Base-by-base conservation (phyloP, 306 rosid species). In the Glycyrrhiza uralensis region DNA sequence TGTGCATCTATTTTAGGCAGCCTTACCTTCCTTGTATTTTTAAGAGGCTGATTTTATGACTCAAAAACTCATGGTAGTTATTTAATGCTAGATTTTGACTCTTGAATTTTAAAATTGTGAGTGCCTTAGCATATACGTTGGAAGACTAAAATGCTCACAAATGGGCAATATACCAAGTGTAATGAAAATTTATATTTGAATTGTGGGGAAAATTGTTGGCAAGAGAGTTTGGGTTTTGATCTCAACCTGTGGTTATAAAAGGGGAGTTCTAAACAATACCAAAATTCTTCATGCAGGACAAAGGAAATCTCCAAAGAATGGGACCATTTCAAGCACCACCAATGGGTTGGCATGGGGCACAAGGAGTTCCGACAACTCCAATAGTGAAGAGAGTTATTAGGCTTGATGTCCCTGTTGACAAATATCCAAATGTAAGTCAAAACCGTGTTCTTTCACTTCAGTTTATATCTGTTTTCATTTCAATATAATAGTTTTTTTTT, bases 401-500 rank as follows among this genome's bases (percentile, higher is more conserved):
- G 82, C 92, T 89, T 67, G 98, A 92, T 60, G 91, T 92, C 71
- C 98, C 98, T 1, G 91, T 85, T 3, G 96, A 92, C 76, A 92
- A 89, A 83, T 92, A 86, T 79, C 98, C 96, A 39, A 87, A 64
- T 85, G 98, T 89, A 86, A 83, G 92, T 79, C 23, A 56, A 76
- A 51, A 38, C 51, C 26, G 49, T 66, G 55, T 13, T 47, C 19
- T 64, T 49, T n/a, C 24, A 33, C 52, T 66, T 15, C 46, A 2
- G 20, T 47, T 65, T 32, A 49, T 50, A 41, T 80, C 58, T 38
- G 50, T 3, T 74, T 52, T 72, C 76, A 41, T 59, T 73, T 33
- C 62, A 79, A 28, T 66, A 22, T 79, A 56, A 23, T 68, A 51
- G 66, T 65, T 55, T 69, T 26, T 52, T 57, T 49, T 74, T 76